Conservation (phyloP, 495 filamentous ascomycete species). For the Aspergillus avenaceus region DNA sequence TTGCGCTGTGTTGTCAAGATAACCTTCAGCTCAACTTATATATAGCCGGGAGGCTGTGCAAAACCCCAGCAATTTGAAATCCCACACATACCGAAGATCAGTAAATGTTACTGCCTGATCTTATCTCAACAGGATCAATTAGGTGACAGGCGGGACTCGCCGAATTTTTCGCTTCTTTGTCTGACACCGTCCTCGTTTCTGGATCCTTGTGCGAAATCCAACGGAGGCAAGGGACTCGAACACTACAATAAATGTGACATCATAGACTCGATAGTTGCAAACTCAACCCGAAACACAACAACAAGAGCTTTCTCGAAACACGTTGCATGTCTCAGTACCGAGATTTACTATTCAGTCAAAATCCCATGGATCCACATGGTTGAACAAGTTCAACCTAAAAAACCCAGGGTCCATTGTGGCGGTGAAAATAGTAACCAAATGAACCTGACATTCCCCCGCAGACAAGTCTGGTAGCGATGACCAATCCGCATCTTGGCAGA, state of each 20-base stretch:
- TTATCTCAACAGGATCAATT: neutral
- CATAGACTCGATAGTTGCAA: neutral
- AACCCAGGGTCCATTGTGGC: neutral
- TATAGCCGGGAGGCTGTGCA: conserved; percentile 15
- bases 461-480: conserved; percentile 1
- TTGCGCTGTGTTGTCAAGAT: neutral
- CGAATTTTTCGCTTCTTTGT: neutral
- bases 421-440: neutral
- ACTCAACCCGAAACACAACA: neutral
- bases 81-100: neutral
- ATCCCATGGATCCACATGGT: neutral
- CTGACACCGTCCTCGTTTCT: neutral
- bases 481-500: neutral
- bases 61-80: neutral
- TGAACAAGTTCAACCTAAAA: neutral
- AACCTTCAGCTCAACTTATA: conserved; percentile 1
- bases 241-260: neutral
- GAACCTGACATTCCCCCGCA: conserved; percentile 3
- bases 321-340: too few species aligned
- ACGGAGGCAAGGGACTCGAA: neutral
- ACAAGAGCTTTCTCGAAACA: neutral
- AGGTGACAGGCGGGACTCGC: neutral
- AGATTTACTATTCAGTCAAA: too few species aligned
- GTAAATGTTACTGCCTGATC: neutral
- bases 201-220: neutral